These are phyloP conservation scores for Talaromyces sp. DNA, from an alignment of 2,329 filamentous ascomycete genomes.

Conservation along the genomic window DNA sequence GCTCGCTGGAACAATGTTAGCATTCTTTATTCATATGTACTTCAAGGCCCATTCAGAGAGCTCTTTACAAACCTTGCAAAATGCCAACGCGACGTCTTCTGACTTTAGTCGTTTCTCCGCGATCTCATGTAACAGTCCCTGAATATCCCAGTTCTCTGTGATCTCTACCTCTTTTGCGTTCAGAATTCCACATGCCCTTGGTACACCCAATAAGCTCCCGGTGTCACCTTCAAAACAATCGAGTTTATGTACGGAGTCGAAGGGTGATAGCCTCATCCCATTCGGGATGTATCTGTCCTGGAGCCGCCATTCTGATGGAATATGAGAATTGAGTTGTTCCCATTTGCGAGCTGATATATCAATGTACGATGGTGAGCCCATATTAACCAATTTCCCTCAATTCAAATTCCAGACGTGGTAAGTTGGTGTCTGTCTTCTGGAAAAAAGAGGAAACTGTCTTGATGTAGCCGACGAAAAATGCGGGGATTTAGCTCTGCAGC, in stretches of 20 bases:
- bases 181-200: conserved; percentile 50
- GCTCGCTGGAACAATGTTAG: conserved; percentile 23
- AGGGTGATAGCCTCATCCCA: conserved; percentile 27
- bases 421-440: not conserved
- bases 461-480: not conserved
- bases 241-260: conserved; percentile 30
- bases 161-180: conserved; percentile 48
- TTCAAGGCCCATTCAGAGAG: not conserved
- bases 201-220: conserved; percentile 44
- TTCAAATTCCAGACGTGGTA: not conserved
- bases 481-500: not conserved
- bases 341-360: conserved; percentile 36
- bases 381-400: not conserved
- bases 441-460: not conserved
- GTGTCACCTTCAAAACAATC: conserved; percentile 22
- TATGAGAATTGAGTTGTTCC: conserved; percentile 30
- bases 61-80: conserved; percentile 42
- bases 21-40: not conserved
- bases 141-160: conserved; percentile 49
- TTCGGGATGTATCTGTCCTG: conserved; percentile 26
- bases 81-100: conserved; percentile 48
- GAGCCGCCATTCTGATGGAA: conserved; percentile 37
- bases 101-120: conserved; percentile 29
- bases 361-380: conserved; percentile 22
- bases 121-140: conserved; percentile 32